Conservation (phyloP, 106 monocot species). For the Acanthochlamys bracteata region DNA sequence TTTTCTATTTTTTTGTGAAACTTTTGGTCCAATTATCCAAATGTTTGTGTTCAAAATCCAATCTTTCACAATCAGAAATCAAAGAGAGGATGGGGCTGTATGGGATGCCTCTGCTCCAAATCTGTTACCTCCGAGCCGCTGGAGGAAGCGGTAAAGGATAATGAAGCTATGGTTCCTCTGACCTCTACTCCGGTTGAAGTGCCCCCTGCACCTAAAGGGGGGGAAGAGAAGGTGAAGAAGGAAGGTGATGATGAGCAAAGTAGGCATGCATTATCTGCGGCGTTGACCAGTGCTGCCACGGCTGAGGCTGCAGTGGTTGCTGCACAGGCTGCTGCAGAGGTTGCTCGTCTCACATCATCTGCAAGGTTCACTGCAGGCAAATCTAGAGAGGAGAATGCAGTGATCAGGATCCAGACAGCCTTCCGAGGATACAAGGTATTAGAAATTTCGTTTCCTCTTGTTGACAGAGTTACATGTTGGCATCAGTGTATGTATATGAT, state of each 20-base stretch:
- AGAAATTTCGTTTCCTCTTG: neutral
- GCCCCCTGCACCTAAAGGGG: conserved; percentile 6
- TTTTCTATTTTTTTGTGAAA: neutral
- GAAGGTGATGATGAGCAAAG: conserved; percentile 32
- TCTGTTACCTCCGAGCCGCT: conserved; percentile 2
- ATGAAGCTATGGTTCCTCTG: neutral
- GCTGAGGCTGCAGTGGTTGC: conserved; percentile 76
- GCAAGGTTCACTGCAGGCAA: conserved; percentile 15
- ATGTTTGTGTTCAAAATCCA: conserved; percentile 8
- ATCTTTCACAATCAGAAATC: conserved; percentile 7
- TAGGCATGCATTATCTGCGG: conserved; percentile 65
- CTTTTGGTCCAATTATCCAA: neutral
- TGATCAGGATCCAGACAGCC: conserved; percentile 68
- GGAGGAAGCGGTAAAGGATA: neutral
- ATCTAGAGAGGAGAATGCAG: conserved; percentile 49
- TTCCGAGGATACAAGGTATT: conserved; percentile 65
- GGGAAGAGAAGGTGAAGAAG: conserved; percentile 13
- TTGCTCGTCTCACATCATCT: conserved; percentile 52
- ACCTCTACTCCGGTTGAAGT: conserved; percentile 2
- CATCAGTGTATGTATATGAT: no score
- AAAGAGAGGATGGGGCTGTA: conserved; percentile 36
- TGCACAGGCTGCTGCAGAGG: conserved; percentile 75
- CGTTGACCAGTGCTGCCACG: conserved; percentile 56
- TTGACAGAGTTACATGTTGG: no score
- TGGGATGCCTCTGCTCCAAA: conserved; percentile 18